Percentiles rank a stretch among this genome's conserved stretches.
Evolutionary conservation across 106 monocot species (phyloP).

Genomic region (Gastrodia elata): DNA sequence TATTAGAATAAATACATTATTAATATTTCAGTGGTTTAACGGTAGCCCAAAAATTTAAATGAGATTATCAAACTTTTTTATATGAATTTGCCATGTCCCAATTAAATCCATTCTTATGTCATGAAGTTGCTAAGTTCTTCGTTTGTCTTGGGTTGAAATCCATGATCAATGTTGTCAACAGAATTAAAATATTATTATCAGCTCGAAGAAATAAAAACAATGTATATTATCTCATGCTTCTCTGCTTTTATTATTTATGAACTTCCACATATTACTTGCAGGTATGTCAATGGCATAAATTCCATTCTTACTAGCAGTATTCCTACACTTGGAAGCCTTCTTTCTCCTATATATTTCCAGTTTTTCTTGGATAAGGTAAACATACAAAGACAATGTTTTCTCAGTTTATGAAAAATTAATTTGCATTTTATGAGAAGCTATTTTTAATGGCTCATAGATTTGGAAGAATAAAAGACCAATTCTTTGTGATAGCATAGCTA

Average conservation of each 20-base stretch:
- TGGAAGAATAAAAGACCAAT: background rate
- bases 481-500: background rate
- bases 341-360: constrained; percentile 91
- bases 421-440: background rate
- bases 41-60: too few species aligned
- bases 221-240: background rate
- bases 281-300: constrained; percentile 97
- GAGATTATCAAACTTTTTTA: too few species aligned
- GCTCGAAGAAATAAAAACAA: background rate
- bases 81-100: background rate
- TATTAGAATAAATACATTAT: too few species aligned
- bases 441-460: background rate
- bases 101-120: background rate
- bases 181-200: background rate
- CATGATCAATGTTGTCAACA: background rate
- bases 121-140: background rate
- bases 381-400: background rate
- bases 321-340: constrained; percentile 76
- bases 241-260: background rate
- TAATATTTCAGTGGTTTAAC: too few species aligned
- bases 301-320: constrained; percentile 80
- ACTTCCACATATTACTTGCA: constrained; percentile 17
- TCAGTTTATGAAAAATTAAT: background rate
- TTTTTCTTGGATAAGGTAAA: constrained; percentile 95
- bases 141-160: background rate